Evolutionary conservation across 2,329 filamentous ascomycete genomes (phyloP).

Genomic region (Ascochyta fabae): DNA sequence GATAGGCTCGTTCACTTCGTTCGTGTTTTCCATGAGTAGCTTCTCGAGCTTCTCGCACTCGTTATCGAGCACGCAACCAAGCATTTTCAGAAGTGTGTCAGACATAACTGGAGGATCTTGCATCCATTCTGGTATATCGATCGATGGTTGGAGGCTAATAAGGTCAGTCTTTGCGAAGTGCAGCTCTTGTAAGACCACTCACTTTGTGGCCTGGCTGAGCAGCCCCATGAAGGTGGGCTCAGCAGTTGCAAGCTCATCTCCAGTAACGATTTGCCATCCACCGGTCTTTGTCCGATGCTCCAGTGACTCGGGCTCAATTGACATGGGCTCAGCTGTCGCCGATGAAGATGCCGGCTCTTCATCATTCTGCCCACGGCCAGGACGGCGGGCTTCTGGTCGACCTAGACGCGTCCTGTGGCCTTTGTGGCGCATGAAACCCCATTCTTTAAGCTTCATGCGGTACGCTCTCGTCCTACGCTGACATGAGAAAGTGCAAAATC

Average conservation of each 20-base stretch:
- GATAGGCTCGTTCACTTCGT: conserved; percentile 39
- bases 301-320: background rate
- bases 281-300: conserved; percentile 6
- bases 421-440: conserved; percentile 39
- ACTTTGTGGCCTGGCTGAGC: conserved; percentile 19
- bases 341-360: conserved; percentile 14
- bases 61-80: conserved; percentile 33
- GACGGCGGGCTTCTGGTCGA: background rate
- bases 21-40: conserved; percentile 31
- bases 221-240: conserved; percentile 21
- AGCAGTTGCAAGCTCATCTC: background rate
- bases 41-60: conserved; percentile 35
- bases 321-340: conserved; percentile 8
- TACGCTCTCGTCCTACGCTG: conserved; percentile 42
- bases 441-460: conserved; percentile 48
- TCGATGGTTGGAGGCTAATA: conserved; percentile 16
- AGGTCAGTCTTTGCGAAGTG: conserved; percentile 1
- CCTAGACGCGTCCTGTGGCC: background rate
- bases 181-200: background rate
- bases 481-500: conserved; percentile 4
- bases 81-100: conserved; percentile 36
- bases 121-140: conserved; percentile 23
- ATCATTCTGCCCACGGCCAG: conserved; percentile 3
- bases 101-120: conserved; percentile 18
- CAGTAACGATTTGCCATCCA: conserved; percentile 17